Percentiles rank a stretch among this genome's conserved stretches.
These are phyloP conservation scores for Sporothrix pseudoabietina DNA, from an alignment of 2,329 filamentous ascomycete species.

Conservation along the genomic window DNA sequence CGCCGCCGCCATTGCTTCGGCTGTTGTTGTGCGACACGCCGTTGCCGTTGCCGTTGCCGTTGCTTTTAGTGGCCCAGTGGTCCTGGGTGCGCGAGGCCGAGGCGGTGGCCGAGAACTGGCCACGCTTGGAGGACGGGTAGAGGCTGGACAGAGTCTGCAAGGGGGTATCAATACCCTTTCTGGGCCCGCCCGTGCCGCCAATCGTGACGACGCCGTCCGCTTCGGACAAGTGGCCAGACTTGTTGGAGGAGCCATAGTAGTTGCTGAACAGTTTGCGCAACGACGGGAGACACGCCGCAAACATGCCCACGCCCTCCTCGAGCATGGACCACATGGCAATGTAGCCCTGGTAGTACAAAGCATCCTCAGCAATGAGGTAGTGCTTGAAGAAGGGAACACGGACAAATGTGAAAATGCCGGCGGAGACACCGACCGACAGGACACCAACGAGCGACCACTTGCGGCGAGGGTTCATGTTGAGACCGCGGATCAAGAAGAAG, in stretches of 20 bases:
- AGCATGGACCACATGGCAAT: conserved; percentile 32
- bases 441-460: conserved; percentile 31
- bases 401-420: conserved; percentile 44
- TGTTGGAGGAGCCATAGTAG: conserved; percentile 27
- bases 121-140: not conserved
- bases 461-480: conserved; percentile 31
- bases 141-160: not conserved
- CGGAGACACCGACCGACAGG: conserved; percentile 39
- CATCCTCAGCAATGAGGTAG: conserved; percentile 27
- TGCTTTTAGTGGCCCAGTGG: not conserved
- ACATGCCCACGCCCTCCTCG: conserved; percentile 30
- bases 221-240: not conserved
- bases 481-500: conserved; percentile 32
- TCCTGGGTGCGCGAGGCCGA: not conserved
- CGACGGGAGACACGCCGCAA: conserved; percentile 29
- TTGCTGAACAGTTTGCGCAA: conserved; percentile 29
- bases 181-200: conserved; percentile 2
- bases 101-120: conserved; percentile 13
- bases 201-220: not conserved
- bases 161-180: not conserved
- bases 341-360: conserved; percentile 29
- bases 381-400: conserved; percentile 35
- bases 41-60: not conserved
- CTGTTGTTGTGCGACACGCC: not conserved
- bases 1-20: not conserved